A percentile compares a stretch with the other conserved stretches of the same genome.
phyloP scores from a whole-genome alignment of 2,329 filamentous ascomycete genomes.

The Ascochyta koolunga region DNA sequence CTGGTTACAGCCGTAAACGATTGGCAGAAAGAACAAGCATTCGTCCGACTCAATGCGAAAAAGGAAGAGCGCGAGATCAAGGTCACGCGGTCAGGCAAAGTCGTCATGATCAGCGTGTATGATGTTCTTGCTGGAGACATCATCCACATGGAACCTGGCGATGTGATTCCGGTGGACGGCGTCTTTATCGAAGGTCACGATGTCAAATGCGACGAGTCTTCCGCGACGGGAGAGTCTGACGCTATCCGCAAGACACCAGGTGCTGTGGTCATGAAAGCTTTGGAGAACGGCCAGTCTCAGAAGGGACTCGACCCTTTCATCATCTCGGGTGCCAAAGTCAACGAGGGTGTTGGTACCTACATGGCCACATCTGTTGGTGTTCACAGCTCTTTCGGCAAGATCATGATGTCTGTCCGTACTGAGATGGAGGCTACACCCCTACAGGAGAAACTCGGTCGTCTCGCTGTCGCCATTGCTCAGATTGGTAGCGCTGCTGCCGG shows the following conservation, averaged over 20 bases:
- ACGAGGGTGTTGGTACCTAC: constrained; percentile 59
- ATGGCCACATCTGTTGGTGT: constrained; percentile 62
- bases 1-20: constrained; percentile 47
- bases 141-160: constrained; percentile 71
- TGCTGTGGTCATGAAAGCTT: constrained; percentile 63
- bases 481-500: constrained; percentile 52
- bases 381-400: constrained; percentile 62
- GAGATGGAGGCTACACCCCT: constrained; percentile 61
- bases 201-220: constrained; percentile 74
- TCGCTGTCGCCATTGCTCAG: constrained; percentile 60
- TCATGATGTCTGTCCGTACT: constrained; percentile 62
- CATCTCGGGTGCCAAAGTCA: constrained; percentile 63
- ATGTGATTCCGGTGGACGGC: constrained; percentile 72
- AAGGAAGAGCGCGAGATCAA: constrained; percentile 47
- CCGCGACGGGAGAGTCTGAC: constrained; percentile 74
- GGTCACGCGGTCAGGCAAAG: constrained; percentile 67
- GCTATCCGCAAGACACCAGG: constrained; percentile 69
- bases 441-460: constrained; percentile 59
- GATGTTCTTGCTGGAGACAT: constrained; percentile 74
- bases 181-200: constrained; percentile 70
- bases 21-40: constrained; percentile 46
- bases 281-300: constrained; percentile 57
- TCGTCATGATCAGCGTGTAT: constrained; percentile 60
- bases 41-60: constrained; percentile 43
- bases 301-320: constrained; percentile 68